Evolutionary conservation across 148 eudicot genomes (phyloP), one percentile per base, ranked within the genome.

Genomic region (Chenopodium formosanum): DNA sequence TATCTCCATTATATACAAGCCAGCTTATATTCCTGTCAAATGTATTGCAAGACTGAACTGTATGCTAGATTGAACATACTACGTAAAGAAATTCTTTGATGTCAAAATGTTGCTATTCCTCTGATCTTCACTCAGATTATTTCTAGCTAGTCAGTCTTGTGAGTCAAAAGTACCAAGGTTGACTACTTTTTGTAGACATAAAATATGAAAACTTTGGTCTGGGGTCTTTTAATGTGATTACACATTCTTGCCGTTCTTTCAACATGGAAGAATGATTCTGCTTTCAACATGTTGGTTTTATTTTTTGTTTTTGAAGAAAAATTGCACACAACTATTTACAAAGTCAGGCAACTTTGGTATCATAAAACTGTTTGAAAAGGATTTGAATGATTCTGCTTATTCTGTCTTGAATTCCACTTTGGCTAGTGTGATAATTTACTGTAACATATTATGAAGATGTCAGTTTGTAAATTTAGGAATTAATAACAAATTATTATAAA

Each of bases 1-100:
- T 56, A 32, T 64, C 73, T 85, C 70, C 63, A 53, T 60, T 17
- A 70, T 23, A 62, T 73, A 40, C 48, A 7, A 25, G 32, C 65
- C 19, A 44, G 71, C 63, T 68, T 20, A 46, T 50, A 50, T 78
- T 13, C 5, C n/a, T 7, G 11, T 73, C 46, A 73, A 65, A 14
- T 37, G 16, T 65, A 9, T 83, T 79, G 34, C 79, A 78, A 56
- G 9, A 50, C 5, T 75, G 32, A 14, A 40, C 23, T 75, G 44
- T 58, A 27, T 73, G 44, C 47, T 60, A 20, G 23, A 62, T 13
- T 31, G 37, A 63, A 14, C 17, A 16, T 58, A 34, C 37, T 34
- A 34, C 4, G 37, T 34, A 4, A 53, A 7, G 44, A 22, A 10
- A 37, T 82, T 70, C 34, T 12, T 56, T 4, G 5, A 20, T 62